A percentile compares a stretch with the other conserved stretches of the same genome.
Conservation (phyloP, 1,284 basidiomycete genomes). For the Ganoderma sinense region DNA sequence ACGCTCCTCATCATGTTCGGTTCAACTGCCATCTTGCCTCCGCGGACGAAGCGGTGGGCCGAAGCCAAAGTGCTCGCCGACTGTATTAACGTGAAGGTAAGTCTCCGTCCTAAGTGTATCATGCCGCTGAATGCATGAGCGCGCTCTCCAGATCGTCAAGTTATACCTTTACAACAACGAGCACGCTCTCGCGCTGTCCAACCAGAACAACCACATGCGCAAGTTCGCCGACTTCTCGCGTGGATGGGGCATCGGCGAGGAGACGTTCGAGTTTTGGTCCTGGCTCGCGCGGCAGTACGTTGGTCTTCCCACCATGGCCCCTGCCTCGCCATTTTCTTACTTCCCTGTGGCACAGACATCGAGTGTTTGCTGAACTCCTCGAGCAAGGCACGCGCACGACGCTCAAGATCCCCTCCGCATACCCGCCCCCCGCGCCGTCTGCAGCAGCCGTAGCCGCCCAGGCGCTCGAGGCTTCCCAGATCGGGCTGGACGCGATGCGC, state of each 20-base stretch:
- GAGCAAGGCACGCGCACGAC: constrained; percentile 81
- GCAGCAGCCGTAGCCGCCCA: constrained; percentile 39
- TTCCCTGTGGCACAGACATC: constrained; percentile 61
- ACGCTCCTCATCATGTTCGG: constrained; percentile 87
- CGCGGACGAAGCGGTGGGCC: constrained; percentile 96
- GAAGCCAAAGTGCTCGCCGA: constrained; percentile 97
- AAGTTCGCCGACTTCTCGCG: constrained; percentile 89
- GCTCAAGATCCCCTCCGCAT: constrained; percentile 69
- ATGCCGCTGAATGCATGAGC: not conserved
- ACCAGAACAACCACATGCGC: constrained; percentile 86
- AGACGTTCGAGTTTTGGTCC: constrained; percentile 97
- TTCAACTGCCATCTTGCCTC: constrained; percentile 85
- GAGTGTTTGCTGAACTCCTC: constrained; percentile 87
- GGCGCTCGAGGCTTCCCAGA: constrained; percentile 42
- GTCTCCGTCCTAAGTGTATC: constrained; percentile 18
- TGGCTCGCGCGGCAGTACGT: constrained; percentile 93
- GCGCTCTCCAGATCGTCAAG: constrained; percentile 73
- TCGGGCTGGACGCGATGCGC: constrained; percentile 61
- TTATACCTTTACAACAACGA: constrained; percentile 91
- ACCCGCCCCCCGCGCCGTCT: constrained; percentile 37
- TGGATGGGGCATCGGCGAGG: constrained; percentile 97
- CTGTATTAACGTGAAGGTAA: constrained; percentile 86
- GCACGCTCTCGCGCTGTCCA: constrained; percentile 76
- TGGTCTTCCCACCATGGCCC: constrained; percentile 2
- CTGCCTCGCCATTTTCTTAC: not conserved